phyloP scores from a whole-genome alignment of 192 early-diverging fungal species.

The Coemansia sp. region DNA sequence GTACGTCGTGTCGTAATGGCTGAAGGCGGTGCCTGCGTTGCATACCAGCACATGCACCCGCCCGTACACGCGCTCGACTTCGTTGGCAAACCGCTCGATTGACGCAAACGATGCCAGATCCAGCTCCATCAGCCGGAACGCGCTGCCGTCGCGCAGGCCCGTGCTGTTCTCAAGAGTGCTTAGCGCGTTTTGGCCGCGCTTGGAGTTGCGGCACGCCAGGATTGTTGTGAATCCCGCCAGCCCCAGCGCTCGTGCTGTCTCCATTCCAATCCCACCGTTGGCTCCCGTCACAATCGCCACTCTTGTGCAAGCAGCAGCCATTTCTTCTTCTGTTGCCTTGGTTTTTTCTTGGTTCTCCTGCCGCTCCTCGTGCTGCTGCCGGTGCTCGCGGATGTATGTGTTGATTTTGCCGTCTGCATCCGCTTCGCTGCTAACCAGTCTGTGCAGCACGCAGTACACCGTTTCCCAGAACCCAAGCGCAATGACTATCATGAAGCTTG shows the following conservation, averaged over 20 bases:
- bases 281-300: conserved; percentile 58
- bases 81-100: conserved; percentile 41
- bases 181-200: conserved; percentile 27
- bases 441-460: conserved; percentile 34
- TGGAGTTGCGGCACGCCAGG: conserved; percentile 46
- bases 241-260: conserved; percentile 60
- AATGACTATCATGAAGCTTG: conserved; percentile 20
- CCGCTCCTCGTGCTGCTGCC: conserved; percentile 8
- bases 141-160: conserved; percentile 18
- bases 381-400: conserved; percentile 26
- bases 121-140: conserved; percentile 44
- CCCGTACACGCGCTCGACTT: conserved; percentile 22
- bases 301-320: not conserved
- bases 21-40: conserved; percentile 65
- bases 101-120: conserved; percentile 59
- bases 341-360: not conserved
- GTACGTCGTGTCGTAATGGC: conserved; percentile 60
- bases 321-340: not conserved
- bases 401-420: conserved; percentile 31
- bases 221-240: conserved; percentile 57
- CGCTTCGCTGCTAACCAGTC: conserved; percentile 22
- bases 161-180: conserved; percentile 11
- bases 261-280: conserved; percentile 62
- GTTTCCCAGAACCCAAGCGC: conserved; percentile 31
- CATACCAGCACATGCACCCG: conserved; percentile 45